Base-by-base conservation (phyloP, 345 rosid genomes). In the Salix exigua region DNA sequence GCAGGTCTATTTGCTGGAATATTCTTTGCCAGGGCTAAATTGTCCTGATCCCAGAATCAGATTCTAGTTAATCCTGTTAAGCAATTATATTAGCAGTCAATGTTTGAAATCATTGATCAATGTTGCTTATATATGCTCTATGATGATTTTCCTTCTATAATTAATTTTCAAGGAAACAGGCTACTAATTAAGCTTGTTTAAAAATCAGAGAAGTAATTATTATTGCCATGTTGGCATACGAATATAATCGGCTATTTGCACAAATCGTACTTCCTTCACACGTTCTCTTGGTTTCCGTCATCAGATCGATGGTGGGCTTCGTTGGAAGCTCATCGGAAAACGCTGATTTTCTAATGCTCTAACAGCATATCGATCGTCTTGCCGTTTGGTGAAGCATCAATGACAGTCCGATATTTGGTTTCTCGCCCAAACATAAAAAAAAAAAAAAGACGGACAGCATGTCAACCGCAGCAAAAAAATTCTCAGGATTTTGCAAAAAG, bases 1-100 rank as follows among this genome's bases (percentile, higher is more conserved):
- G 65, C 95, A 94, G 97, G 97, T 85, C 83, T 93, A 42, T 90
- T 90, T 71, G 99, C 97, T 1, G 97, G 99, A 78, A 85, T 93
- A 66, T 77, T 86, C 80, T 91, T 93, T 64, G 96, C 98, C 33
- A 85, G 84, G 80, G 97, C 99, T 74, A 95, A 95, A 85, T 91
- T 95, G 97, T 89, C 92, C 48, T 88, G 86, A 88, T 23, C 71
- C 70, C 5, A 51, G 38, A 58, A 64, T 18, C 26, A 23, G 66
- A 40, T 60, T 31, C 10, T 19, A 6, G 37, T 6, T 26, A 35
- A 66, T 8, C 16, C 51, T 53, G 33, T 17, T 18, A 13, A 18
- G 13, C 25, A 51, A 30, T 30, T 16, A 28, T 23, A 23, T 37
- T 14, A 71, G 28, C 8, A 7, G 65, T 63, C 19, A 63, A 23